Evolutionary conservation across 352 stramenopile species (phyloP), one percentile per base, ranked within the genome.

Genomic region (Stramenopiles sp.): DNA sequence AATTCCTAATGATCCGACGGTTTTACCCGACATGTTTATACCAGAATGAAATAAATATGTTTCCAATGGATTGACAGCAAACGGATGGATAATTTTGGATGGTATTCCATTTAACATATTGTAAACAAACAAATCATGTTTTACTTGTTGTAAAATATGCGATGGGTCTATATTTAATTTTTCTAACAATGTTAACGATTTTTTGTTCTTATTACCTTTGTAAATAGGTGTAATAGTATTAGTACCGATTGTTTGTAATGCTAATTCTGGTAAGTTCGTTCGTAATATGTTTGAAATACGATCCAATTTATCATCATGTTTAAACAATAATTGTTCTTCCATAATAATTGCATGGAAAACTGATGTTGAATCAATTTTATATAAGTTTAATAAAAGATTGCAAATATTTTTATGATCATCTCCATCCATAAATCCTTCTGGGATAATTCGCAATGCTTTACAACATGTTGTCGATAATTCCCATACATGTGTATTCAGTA

Each of bases 301-400:
- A 53, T 53, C 38, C 13, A n/a, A n/a, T n/a, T n/a, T n/a, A n/a
- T n/a, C n/a, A n/a, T n/a, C n/a, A 13, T 53, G 38, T 53, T 4
- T 53, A 13, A 4, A 13, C 4, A 13, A 4, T 4, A 76, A 20
- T 13, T 33, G 4, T 33, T 76, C 65, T 76, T 31, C 4, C 65
- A 76, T 13, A 76, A 76, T 33, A 33, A 76, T 76, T 13, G 65
- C 65, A 20, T 76, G 65, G 65, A 76, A 76, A 31, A 76, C 65
- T 4, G 65, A 31, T 20, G 65, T 13, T 13, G 30, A 31, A 7
- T 76, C 65, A 76, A 33, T 20, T 4, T 7, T 76, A 31, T 76
- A 33, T 4, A 76, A 13, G 7, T 13, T 4, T 76, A 33, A 20
- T 20, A 76, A 13, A 13, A 76, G 31, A 4, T 7, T 4, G 4